Evolutionary conservation across 768 basidiomycete species (phyloP).

Genomic region (Russula lepida): DNA sequence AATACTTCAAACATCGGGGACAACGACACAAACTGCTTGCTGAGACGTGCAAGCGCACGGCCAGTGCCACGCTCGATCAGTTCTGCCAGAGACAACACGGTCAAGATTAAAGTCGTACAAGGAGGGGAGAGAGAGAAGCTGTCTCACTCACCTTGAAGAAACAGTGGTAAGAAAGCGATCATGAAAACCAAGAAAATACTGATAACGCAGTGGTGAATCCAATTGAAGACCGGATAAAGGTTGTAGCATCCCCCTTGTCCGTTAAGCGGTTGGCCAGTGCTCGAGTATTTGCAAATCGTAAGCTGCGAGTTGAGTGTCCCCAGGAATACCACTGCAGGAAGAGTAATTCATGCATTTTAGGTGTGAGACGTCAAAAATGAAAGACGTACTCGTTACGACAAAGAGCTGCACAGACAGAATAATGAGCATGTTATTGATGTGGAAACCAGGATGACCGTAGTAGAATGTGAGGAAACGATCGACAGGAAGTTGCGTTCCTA

Average conservation of each 20-base stretch:
- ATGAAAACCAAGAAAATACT: slow-evolving; percentile 98
- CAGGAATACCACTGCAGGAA: slow-evolving; percentile 74
- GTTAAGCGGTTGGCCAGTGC: slow-evolving; percentile 61
- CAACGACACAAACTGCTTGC: slow-evolving; percentile 89
- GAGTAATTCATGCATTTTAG: slow-evolving; percentile 15
- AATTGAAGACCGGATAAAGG: slow-evolving; percentile 83
- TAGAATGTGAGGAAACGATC: slow-evolving; percentile 99
- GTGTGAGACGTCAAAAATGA: background rate
- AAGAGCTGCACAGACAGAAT: slow-evolving; percentile 96
- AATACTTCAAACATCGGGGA: slow-evolving; percentile 98
- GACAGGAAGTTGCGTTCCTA: slow-evolving; percentile 95
- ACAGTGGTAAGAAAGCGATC: slow-evolving; percentile 91
- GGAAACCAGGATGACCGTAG: slow-evolving; percentile 99
- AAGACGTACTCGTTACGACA: slow-evolving; percentile 72
- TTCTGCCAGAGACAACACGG: slow-evolving; percentile 45
- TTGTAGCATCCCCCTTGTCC: slow-evolving; percentile 90
- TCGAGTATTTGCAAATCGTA: slow-evolving; percentile 69
- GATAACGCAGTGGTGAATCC: slow-evolving; percentile 95
- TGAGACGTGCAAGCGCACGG: slow-evolving; percentile 83
- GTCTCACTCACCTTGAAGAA: slow-evolving; percentile 71
- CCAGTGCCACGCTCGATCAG: slow-evolving; percentile 91
- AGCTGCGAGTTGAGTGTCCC: slow-evolving; percentile 85
- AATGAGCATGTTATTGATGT: slow-evolving; percentile 99
- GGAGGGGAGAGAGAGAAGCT: background rate
- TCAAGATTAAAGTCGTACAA: background rate